Evolutionary conservation across 768 basidiomycete species (phyloP).

Genomic region (Mycena leptocephala): DNA sequence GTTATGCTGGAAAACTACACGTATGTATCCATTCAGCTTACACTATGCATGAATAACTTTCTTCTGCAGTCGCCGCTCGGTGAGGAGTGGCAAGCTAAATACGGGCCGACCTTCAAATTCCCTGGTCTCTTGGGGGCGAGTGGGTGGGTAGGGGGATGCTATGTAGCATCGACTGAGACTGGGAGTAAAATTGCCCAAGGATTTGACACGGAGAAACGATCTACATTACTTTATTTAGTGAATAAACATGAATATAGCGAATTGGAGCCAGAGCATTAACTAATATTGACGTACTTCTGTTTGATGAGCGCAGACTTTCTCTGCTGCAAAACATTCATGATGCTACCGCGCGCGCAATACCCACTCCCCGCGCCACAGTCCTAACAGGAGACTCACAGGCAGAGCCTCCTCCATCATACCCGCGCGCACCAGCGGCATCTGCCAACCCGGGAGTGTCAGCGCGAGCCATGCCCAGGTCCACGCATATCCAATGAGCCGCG

Average conservation of each 20-base stretch:
- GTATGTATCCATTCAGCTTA: no score
- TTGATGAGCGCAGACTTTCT: no score
- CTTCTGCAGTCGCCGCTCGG: background rate
- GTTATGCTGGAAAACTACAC: background rate
- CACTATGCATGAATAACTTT: no score
- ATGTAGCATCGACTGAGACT: background rate
- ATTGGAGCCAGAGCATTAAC: no score
- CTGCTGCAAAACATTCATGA: no score
- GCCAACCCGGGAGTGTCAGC: conserved; percentile 18
- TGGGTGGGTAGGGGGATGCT: no score
- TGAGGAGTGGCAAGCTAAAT: conserved; percentile 2
- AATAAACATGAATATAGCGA: no score
- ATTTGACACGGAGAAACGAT: no score
- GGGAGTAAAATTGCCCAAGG: no score
- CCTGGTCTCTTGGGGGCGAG: background rate
- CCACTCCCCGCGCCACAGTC: conserved; percentile 1
- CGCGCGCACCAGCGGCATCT: conserved; percentile 5
- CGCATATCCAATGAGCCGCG: conserved; percentile 6
- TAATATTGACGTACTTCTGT: no score
- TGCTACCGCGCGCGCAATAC: no score
- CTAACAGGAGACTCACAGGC: conserved; percentile 11
- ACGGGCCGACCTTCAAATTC: conserved; percentile 5
- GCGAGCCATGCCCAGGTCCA: conserved; percentile 21
- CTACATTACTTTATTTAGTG: no score
- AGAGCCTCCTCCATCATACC: conserved; percentile 14